Conservation (phyloP, 257 asterid genomes). For the Nicotiana attenuata region DNA sequence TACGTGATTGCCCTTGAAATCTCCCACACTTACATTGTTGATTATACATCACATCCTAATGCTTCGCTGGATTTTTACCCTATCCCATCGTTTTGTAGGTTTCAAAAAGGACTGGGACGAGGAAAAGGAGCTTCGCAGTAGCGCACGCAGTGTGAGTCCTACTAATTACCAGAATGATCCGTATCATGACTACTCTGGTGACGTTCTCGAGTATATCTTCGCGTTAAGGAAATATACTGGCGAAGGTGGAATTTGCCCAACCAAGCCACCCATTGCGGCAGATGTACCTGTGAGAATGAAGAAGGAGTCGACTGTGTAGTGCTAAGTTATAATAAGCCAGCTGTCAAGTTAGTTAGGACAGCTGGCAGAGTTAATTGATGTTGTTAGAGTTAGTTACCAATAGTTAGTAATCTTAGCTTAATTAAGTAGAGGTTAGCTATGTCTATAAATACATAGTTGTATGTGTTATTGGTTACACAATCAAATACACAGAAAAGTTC, state of each 20-base stretch:
- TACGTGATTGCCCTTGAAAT: not conserved
- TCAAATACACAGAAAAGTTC: too few relatives aligned
- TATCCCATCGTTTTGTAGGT: not conserved
- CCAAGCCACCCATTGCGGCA: not conserved
- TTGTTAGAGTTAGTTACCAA: too few relatives aligned
- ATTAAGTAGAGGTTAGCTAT: too few relatives aligned
- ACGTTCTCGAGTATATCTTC: not conserved
- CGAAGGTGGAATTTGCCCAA: not conserved
- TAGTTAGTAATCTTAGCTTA: too few relatives aligned
- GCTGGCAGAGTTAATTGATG: too few relatives aligned
- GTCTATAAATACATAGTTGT: too few relatives aligned
- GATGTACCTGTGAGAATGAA: too few relatives aligned
- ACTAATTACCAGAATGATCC: not conserved
- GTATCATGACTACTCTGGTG: not conserved
- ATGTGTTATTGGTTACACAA: too few relatives aligned
- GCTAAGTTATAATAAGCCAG: too few relatives aligned
- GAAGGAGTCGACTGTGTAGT: too few relatives aligned
- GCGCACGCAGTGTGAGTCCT: not conserved
- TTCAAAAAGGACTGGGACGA: not conserved
- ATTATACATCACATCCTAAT: not conserved
- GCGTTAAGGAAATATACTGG: not conserved
- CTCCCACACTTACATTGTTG: not conserved
- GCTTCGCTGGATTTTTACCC: not conserved
- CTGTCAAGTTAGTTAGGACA: too few relatives aligned
- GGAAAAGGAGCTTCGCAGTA: not conserved